Evolutionary conservation across 2,329 filamentous ascomycete genomes (phyloP), one percentile per base, ranked within the genome.

Genomic region (Arthrobotrys sphaeroides): DNA sequence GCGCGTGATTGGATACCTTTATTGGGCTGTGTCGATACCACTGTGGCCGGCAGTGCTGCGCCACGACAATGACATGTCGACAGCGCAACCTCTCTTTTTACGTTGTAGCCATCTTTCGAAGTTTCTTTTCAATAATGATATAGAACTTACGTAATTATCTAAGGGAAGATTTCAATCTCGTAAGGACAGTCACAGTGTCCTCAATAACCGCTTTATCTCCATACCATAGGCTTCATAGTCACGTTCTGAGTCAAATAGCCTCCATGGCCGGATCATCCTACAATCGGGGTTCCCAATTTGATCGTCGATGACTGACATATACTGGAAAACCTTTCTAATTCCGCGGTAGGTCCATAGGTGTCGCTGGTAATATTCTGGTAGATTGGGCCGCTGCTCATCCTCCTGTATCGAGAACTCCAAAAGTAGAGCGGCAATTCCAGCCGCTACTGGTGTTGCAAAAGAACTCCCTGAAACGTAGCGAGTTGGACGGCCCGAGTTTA

Each of bases 341-440:
- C 57, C 40, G 13, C 40, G 12, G 22, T 62, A 42, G n/a, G 40
- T 47, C 57, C 57, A 62, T 28, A 62, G 36, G 12, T 31, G 1
- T 2, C 40, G 16, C 12, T 31, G n/a, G 9, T 9, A n/a, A n/a
- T 16, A 13, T 6, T 28, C 13, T 31, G 45, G 45, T 43, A 43
- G 4, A 33, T 62, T 36, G 40, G 22, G 6, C 2, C 20, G n/a
- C 5, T 40, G 26, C 22, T 33, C 22, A 2, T 36, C n/a, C 16
- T 33, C 2, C 20, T 62, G 40, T 62, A 62, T 47, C 12, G 57
- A 62, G 26, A 62, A 62, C 20, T 62, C 57, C 10, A 62, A 5
- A 20, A 22, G 3, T 6, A 62, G 38, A 20, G 57, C 36, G 18
- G 57, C 57, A 3, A 62, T 62, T 2, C 57, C 57, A 2, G 57